Evolutionary conservation across 495 filamentous ascomycete species (phyloP).

Genomic region (Cenococcum geophilum): DNA sequence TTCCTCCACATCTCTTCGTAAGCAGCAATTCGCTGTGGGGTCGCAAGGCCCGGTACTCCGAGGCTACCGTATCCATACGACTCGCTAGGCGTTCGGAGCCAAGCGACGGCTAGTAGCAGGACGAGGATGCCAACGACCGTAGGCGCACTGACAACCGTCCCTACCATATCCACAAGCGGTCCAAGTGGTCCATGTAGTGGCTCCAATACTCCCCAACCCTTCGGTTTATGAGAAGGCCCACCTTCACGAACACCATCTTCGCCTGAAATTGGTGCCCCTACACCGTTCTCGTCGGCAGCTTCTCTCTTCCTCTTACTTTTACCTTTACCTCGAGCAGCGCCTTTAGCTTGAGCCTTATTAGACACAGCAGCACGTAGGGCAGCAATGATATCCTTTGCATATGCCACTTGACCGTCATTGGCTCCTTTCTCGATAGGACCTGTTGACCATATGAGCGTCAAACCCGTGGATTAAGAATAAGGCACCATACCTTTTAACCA

Average conservation of each 20-base stretch:
- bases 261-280: slow-evolving; percentile 1
- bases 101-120: slow-evolving; percentile 41
- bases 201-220: slow-evolving; percentile 76
- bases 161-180: slow-evolving; percentile 64
- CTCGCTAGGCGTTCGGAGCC: slow-evolving; percentile 5
- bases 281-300: slow-evolving; percentile 27
- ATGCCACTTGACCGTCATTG: slow-evolving; percentile 78
- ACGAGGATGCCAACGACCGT: slow-evolving; percentile 55
- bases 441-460: slow-evolving; percentile 32
- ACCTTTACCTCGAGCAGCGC: slow-evolving; percentile 46
- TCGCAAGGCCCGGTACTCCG: slow-evolving; percentile 21
- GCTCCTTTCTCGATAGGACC: slow-evolving; percentile 94
- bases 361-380: slow-evolving; percentile 67
- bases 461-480: neutral
- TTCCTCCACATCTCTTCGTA: slow-evolving; percentile 91
- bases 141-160: slow-evolving; percentile 60
- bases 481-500: slow-evolving; percentile 80
- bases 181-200: slow-evolving; percentile 49
- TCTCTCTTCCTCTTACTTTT: slow-evolving; percentile 51
- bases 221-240: slow-evolving; percentile 17
- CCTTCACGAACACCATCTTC: slow-evolving; percentile 25
- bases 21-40: slow-evolving; percentile 65
- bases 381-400: slow-evolving; percentile 68
- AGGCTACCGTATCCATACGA: slow-evolving; percentile 10
- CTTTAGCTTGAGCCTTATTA: slow-evolving; percentile 48